A percentile compares a stretch with the other conserved stretches of the same genome.
phyloP scores from a whole-genome alignment of 768 basidiomycete genomes.

The Scleroderma citrinum region DNA sequence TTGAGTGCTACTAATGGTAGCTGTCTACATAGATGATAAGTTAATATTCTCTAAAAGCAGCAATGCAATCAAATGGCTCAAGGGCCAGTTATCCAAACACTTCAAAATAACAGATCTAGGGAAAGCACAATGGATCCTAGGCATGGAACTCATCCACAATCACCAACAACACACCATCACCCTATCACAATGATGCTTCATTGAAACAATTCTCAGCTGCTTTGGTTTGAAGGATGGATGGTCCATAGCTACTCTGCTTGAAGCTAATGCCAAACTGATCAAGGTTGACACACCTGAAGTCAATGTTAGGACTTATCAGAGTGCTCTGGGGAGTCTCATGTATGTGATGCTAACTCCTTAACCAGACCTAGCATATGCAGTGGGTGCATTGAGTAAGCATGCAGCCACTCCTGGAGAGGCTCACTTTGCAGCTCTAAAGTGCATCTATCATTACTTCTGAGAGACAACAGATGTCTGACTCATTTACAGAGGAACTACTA shows the following conservation, averaged over 20 bases:
- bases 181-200: no score
- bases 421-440: slow-evolving; percentile 9
- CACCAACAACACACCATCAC: no score
- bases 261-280: background rate
- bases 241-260: slow-evolving; percentile 8
- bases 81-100: no score
- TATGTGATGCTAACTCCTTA: slow-evolving; percentile 9
- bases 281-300: background rate
- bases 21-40: background rate
- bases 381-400: slow-evolving; percentile 10
- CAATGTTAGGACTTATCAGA: background rate
- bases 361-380: slow-evolving; percentile 11
- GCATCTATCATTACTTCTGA: slow-evolving; percentile 14
- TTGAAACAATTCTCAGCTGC: background rate
- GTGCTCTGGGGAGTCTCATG: slow-evolving; percentile 8
- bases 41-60: no score
- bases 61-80: no score
- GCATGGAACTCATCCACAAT: no score
- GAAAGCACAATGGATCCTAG: no score
- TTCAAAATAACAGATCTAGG: no score
- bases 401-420: slow-evolving; percentile 6
- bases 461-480: slow-evolving; percentile 3
- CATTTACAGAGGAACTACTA: background rate
- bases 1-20: background rate
- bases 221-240: background rate